These are phyloP conservation scores for Fraxinus pennsylvanica DNA, from an alignment of 257 asterid species.

Conservation along the genomic window DNA sequence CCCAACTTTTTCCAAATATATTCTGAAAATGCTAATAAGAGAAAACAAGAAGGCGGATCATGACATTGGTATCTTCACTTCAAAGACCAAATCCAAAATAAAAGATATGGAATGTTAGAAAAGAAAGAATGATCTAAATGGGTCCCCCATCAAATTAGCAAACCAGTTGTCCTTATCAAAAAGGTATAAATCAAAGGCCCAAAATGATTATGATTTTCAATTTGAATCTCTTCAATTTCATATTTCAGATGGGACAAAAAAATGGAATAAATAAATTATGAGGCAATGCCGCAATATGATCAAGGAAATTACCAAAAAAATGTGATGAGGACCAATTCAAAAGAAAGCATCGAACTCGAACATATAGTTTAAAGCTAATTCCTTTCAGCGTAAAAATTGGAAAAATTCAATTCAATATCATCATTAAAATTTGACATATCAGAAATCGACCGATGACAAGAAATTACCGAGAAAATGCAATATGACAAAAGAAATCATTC, in stretches of 20 bases:
- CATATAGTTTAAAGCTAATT: background rate
- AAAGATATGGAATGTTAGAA: constrained; percentile 4
- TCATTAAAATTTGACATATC: background rate
- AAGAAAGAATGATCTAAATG: constrained; percentile 20
- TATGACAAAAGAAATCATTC: background rate
- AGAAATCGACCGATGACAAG: background rate
- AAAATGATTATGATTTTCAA: background rate
- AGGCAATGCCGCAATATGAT: background rate
- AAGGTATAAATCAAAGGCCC: constrained; percentile 16
- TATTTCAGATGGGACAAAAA: constrained; percentile 31
- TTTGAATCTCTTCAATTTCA: too few species aligned
- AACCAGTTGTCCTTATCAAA: constrained; percentile 33
- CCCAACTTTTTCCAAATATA: constrained; percentile 23
- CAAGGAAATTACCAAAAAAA: background rate
- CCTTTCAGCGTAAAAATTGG: background rate
- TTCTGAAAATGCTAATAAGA: constrained; percentile 22
- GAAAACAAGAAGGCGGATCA: constrained; percentile 23
- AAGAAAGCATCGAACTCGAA: constrained; percentile 10
- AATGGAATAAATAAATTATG: constrained; percentile 22
- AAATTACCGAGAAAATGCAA: background rate
- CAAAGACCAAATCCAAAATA: constrained; percentile 20
- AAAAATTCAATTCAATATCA: background rate
- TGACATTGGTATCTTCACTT: constrained; percentile 31
- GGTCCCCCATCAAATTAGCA: constrained; percentile 24
- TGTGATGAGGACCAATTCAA: constrained; percentile 24